Evolutionary conservation across 768 basidiomycete genomes (phyloP).

Genomic region (Roridomyces roridus): DNA sequence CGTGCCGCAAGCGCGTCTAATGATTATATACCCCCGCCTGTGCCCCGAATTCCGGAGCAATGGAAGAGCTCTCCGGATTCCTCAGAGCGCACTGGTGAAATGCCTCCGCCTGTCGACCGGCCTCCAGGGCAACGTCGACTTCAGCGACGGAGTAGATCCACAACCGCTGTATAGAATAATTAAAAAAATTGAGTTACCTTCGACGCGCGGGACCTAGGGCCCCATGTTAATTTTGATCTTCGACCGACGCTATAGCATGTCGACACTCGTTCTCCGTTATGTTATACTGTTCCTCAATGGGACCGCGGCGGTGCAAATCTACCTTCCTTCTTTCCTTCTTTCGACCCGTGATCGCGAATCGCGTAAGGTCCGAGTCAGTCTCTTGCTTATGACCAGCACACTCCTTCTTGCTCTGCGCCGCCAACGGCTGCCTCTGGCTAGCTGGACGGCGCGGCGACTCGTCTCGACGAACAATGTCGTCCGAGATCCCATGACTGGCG

Average conservation of each 20-base stretch:
- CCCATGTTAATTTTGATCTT: too few species aligned
- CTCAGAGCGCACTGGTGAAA: slow-evolving; percentile 3
- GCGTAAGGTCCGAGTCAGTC: background rate
- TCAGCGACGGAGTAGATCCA: slow-evolving; percentile 19
- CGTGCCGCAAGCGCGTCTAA: slow-evolving; percentile 7
- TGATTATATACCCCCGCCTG: slow-evolving; percentile 15
- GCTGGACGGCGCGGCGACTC: slow-evolving; percentile 19
- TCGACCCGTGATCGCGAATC: background rate
- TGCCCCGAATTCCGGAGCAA: slow-evolving; percentile 21
- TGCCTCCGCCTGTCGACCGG: slow-evolving; percentile 3
- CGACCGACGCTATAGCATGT: too few species aligned
- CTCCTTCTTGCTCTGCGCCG: slow-evolving; percentile 18
- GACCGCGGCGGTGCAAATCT: too few species aligned
- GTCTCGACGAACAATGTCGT: slow-evolving; percentile 18
- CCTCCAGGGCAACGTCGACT: slow-evolving; percentile 9
- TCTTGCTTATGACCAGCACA: slow-evolving; percentile 5
- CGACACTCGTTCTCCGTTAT: too few species aligned
- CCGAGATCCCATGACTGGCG: slow-evolving; percentile 56
- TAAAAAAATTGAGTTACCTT: too few species aligned
- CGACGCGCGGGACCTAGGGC: too few species aligned
- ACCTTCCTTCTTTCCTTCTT: too few species aligned
- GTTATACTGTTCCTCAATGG: too few species aligned
- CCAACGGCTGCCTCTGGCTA: slow-evolving; percentile 9
- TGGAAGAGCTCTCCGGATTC: slow-evolving; percentile 1
- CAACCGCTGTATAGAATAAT: background rate